Conservation (phyloP, 192 early-diverging fungal genomes). For the Backusella westeae region DNA sequence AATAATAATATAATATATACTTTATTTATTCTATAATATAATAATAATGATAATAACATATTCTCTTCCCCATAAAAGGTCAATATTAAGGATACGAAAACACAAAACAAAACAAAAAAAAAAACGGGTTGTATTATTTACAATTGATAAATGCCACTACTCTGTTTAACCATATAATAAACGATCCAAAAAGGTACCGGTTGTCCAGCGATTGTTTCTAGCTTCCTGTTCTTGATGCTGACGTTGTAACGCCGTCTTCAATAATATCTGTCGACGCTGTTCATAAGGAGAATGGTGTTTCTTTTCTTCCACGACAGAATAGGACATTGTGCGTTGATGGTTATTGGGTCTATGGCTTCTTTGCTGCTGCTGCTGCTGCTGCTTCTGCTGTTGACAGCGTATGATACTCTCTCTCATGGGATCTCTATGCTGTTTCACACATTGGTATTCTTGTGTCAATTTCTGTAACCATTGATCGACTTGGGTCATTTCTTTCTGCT, state of each 20-base stretch:
- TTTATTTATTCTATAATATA: neutral
- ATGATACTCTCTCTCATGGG: constrained; percentile 43
- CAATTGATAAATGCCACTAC: neutral
- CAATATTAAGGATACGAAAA: neutral
- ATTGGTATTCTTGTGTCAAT: constrained; percentile 39
- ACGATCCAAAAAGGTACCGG: constrained; percentile 1
- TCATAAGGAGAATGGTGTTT: neutral
- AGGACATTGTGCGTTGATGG: constrained; percentile 7
- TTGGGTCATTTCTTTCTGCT: constrained; percentile 17
- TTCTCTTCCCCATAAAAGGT: neutral
- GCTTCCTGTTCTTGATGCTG: constrained; percentile 5
- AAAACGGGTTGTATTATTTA: neutral
- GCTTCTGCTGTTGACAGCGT: constrained; percentile 17
- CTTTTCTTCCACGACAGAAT: neutral
- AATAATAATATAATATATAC: neutral
- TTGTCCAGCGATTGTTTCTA: constrained; percentile 2
- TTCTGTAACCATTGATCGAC: neutral
- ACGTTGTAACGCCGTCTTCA: neutral
- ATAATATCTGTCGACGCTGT: neutral
- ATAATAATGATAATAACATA: neutral
- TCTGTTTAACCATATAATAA: neutral
- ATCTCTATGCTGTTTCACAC: constrained; percentile 31
- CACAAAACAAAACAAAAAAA: neutral
- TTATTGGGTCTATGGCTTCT: neutral
- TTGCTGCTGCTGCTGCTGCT: neutral